phyloP scores from a whole-genome alignment of 306 rosid genomes.

The Prunus davidiana region DNA sequence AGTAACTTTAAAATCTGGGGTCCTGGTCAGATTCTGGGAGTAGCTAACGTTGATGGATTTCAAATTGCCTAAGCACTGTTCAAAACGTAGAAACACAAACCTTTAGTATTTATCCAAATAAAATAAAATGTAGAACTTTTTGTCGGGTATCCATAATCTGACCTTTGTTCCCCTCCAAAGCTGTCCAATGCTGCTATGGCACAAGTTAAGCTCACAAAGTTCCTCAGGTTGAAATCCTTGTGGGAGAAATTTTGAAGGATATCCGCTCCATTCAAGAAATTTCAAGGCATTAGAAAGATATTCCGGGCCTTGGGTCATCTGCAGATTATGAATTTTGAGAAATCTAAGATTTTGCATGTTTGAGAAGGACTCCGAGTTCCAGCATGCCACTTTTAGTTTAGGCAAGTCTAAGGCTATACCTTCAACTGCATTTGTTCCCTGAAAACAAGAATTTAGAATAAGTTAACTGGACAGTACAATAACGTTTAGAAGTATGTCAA shows the following conservation, averaged over 20 bases:
- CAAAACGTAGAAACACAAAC: neutral
- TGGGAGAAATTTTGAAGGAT: conserved; percentile 14
- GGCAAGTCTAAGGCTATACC: conserved; percentile 5
- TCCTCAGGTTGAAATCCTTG: neutral
- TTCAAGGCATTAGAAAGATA: neutral
- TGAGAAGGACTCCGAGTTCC: conserved; percentile 6
- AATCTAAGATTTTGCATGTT: conserved; percentile 21
- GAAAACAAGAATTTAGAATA: neutral
- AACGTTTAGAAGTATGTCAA: no score
- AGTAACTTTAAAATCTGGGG: conserved; percentile 17
- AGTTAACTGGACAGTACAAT: neutral
- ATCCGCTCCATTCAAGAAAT: conserved; percentile 6
- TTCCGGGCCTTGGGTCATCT: neutral
- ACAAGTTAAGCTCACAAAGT: neutral
- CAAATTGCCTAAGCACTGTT: conserved; percentile 14
- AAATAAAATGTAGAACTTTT: no score
- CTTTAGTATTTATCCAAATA: neutral
- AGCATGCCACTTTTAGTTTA: conserved; percentile 8
- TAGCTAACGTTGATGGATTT: conserved; percentile 18
- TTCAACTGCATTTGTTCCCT: conserved; percentile 12
- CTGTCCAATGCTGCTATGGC: no score
- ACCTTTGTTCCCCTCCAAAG: neutral
- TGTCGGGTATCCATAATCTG: neutral
- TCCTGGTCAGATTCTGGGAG: conserved; percentile 11
- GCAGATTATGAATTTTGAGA: neutral